phyloP scores from a whole-genome alignment of 78 protist genomes.

The slime mould (Dictyostelium discoideum) region DNA sequence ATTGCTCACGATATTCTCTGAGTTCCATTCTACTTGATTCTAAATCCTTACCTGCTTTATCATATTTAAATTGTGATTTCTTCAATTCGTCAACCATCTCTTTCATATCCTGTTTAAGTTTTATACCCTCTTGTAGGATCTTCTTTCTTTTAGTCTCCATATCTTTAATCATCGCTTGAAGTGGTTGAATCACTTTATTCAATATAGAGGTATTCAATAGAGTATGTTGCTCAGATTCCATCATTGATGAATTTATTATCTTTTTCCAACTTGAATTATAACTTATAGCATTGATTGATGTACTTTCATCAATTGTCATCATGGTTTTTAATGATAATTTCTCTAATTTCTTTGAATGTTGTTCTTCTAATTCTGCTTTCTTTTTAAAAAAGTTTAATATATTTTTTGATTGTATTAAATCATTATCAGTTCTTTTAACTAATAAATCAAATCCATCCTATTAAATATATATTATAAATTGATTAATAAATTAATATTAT shows the following conservation, averaged over 20 bases:
- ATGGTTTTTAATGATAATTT: conserved; percentile 7
- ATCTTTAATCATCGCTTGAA: conserved; percentile 78
- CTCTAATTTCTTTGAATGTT: conserved; percentile 67
- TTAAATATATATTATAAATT: background rate
- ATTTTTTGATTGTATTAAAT: conserved; percentile 37
- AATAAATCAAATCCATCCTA: conserved; percentile 77
- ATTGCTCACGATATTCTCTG: background rate
- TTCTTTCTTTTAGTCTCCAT: conserved; percentile 47
- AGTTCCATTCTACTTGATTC: conserved; percentile 38
- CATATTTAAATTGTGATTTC: conserved; percentile 68
- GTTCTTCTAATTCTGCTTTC: conserved; percentile 69
- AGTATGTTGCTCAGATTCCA: conserved; percentile 46
- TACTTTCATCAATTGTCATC: background rate
- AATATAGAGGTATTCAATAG: background rate
- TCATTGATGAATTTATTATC: background rate
- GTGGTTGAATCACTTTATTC: conserved; percentile 44
- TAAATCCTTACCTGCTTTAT: conserved; percentile 48
- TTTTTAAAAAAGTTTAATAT: conserved; percentile 52
- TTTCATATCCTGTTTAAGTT: conserved; percentile 33
- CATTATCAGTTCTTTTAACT: conserved; percentile 61
- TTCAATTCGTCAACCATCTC: conserved; percentile 61
- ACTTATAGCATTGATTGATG: background rate
- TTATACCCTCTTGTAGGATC: conserved; percentile 48
- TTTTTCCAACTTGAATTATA: conserved; percentile 40
- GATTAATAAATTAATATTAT: background rate